Percentiles rank a stretch among this genome's conserved stretches.
phyloP scores from a whole-genome alignment of 2,329 filamentous ascomycete genomes.

The Arthroderma sp. region DNA sequence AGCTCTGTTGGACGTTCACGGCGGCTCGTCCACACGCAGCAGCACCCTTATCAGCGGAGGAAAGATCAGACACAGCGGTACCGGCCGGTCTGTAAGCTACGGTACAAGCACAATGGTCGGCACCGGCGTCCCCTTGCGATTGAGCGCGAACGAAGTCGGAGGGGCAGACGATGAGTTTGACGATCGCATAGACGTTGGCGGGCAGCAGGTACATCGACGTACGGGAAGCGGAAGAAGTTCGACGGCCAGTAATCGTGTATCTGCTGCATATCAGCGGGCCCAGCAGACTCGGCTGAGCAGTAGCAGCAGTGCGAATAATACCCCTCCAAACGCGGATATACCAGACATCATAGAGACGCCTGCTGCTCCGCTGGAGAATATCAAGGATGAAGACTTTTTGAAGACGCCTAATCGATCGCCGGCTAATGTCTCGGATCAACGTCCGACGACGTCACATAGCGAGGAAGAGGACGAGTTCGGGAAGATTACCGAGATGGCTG shows the following conservation, averaged over 20 bases:
- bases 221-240: slow-evolving; percentile 49
- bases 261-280: slow-evolving; percentile 34
- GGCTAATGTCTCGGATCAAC: neutral
- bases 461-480: slow-evolving; percentile 45
- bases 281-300: slow-evolving; percentile 29
- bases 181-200: slow-evolving; percentile 34
- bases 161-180: slow-evolving; percentile 74
- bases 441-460: slow-evolving; percentile 23
- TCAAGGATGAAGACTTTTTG: slow-evolving; percentile 11
- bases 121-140: slow-evolving; percentile 74
- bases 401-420: neutral
- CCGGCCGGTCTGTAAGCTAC: slow-evolving; percentile 67
- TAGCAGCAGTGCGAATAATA: slow-evolving; percentile 37
- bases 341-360: slow-evolving; percentile 33
- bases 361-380: slow-evolving; percentile 19
- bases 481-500: slow-evolving; percentile 40
- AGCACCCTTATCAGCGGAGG: slow-evolving; percentile 53
- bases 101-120: slow-evolving; percentile 62
- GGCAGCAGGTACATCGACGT: slow-evolving; percentile 37
- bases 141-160: slow-evolving; percentile 92
- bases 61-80: slow-evolving; percentile 81
- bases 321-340: slow-evolving; percentile 39
- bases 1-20: slow-evolving; percentile 71
- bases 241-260: slow-evolving; percentile 37
- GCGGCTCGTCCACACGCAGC: slow-evolving; percentile 45